Evolutionary conservation across 495 filamentous ascomycete genomes (phyloP).

Genomic region (Amorphotheca resinae): DNA sequence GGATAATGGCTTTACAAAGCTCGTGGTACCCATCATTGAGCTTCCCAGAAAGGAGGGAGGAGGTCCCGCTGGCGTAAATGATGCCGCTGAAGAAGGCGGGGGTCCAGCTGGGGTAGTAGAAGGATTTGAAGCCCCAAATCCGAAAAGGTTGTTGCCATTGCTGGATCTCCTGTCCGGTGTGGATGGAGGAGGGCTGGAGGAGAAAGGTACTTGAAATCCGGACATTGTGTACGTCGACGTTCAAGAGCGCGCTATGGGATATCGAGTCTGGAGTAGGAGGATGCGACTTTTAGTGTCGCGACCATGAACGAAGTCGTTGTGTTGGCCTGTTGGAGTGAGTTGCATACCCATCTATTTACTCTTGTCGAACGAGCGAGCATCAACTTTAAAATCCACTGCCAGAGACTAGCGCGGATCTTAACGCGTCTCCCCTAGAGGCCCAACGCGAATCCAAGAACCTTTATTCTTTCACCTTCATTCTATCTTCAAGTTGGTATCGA

Average conservation of each 20-base stretch:
- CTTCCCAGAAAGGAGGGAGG: conserved; percentile 53
- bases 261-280: no score
- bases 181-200: conserved; percentile 21
- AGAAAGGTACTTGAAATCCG: conserved; percentile 16
- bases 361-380: no score
- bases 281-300: no score
- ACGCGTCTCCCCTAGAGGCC: conserved; percentile 1
- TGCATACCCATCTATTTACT: no score
- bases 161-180: conserved; percentile 20
- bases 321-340: no score
- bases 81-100: conserved; percentile 53
- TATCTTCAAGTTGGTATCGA: no score
- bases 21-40: conserved; percentile 41
- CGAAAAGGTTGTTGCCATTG: conserved; percentile 12
- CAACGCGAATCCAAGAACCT: no score
- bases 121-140: conserved; percentile 30
- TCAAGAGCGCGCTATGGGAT: no score
- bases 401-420: conserved; percentile 5
- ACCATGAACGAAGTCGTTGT: no score
- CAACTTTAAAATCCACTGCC: no score
- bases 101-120: conserved; percentile 71
- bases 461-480: no score
- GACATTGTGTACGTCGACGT: conserved; percentile 5
- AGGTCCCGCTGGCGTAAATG: conserved; percentile 62
- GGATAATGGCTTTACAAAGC: conserved; percentile 28